phyloP scores from a whole-genome alignment of 1,284 basidiomycete species.

The Ceratobasidium sp. region DNA sequence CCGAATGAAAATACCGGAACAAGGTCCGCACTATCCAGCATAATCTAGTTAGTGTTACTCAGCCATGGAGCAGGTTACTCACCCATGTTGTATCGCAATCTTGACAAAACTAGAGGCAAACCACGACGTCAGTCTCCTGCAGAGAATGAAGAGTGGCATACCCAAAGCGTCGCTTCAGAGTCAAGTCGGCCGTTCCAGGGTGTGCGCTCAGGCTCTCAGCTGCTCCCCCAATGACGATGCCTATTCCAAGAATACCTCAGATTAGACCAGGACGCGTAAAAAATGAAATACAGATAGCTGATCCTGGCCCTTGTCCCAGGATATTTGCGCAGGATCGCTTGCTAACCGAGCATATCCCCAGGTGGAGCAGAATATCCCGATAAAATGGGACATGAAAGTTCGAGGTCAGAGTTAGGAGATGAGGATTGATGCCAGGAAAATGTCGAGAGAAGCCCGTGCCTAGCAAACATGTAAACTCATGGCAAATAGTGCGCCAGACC shows the following conservation, averaged over 20 bases:
- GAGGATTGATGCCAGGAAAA: constrained; percentile 93
- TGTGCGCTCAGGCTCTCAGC: constrained; percentile 93
- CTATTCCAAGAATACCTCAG: constrained; percentile 72
- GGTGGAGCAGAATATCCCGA: constrained; percentile 86
- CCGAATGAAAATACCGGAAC: constrained; percentile 98
- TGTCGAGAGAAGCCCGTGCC: constrained; percentile 92
- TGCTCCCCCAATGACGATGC: constrained; percentile 97
- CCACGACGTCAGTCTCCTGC: constrained; percentile 12
- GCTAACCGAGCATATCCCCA: constrained; percentile 94
- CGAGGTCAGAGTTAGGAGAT: constrained; percentile 89
- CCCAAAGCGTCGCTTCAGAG: constrained; percentile 69
- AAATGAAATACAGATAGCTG: constrained; percentile 48
- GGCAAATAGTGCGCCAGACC: constrained; percentile 46
- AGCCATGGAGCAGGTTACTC: constrained; percentile 50
- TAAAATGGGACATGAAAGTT: constrained; percentile 97
- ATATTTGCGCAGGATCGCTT: constrained; percentile 93
- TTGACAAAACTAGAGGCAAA: constrained; percentile 88
- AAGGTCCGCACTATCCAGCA: constrained; percentile 77
- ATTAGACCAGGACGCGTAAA: constrained; percentile 14
- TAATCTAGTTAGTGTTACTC: constrained; percentile 8
- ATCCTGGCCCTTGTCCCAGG: constrained; percentile 76
- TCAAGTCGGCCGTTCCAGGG: constrained; percentile 95
- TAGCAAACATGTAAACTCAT: constrained; percentile 54
- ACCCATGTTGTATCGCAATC: constrained; percentile 94
- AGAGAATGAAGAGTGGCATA: constrained; percentile 48